Conservation (phyloP, 2,329 filamentous ascomycete species). For the Triangularia setosa region DNA sequence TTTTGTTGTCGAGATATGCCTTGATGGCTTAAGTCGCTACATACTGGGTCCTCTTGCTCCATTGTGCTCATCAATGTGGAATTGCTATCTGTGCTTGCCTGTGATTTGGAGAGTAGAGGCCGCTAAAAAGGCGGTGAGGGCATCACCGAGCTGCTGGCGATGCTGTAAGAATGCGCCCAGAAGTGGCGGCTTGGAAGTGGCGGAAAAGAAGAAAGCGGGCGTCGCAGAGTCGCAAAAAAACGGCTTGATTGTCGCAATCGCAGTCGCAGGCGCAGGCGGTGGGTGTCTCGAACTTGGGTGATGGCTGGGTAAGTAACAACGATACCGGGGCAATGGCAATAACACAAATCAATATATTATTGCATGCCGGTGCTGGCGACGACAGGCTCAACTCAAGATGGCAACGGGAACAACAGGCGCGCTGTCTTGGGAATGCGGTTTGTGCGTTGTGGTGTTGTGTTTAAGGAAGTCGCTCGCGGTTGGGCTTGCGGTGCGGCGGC, state of each 20-base stretch:
- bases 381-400: not conserved
- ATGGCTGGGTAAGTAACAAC: not conserved
- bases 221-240: not conserved
- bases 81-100: not conserved
- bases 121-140: not conserved
- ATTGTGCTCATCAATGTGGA: not conserved
- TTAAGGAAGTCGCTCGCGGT: slow-evolving; percentile 17
- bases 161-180: not conserved
- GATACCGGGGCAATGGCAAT: not conserved
- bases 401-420: slow-evolving; percentile 3
- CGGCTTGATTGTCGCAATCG: not conserved
- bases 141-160: not conserved
- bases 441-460: slow-evolving; percentile 17
- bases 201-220: not conserved
- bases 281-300: not conserved
- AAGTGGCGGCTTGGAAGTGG: not conserved
- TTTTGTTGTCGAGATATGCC: not conserved
- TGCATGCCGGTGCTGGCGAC: not conserved
- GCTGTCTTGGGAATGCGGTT: not conserved
- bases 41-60: not conserved
- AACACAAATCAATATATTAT: not conserved
- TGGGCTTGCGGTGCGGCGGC: not conserved
- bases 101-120: not conserved
- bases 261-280: not conserved
- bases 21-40: not conserved